These are phyloP conservation scores for Zoysia matrella DNA, from an alignment of 202 grass and related monocot genomes.

Conservation along the genomic window DNA sequence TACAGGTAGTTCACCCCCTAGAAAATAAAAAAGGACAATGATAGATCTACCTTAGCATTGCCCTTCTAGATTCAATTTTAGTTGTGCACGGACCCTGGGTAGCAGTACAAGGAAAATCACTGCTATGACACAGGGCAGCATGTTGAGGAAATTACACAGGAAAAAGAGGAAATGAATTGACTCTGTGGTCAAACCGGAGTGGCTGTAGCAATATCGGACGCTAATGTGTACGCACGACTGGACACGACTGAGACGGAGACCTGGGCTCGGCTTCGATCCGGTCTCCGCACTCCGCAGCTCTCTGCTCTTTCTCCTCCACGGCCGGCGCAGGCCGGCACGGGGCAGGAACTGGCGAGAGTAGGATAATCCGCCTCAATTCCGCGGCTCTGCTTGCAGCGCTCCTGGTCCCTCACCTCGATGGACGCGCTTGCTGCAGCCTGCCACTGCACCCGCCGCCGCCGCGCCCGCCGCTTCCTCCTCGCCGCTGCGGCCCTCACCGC, in stretches of 20 bases:
- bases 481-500: slow-evolving; percentile 39
- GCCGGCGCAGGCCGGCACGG: slow-evolving; percentile 1
- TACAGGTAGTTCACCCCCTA: no score
- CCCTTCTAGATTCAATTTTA: no score
- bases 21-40: no score
- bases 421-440: not conserved
- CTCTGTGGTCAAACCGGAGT: not conserved
- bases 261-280: not conserved
- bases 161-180: not conserved
- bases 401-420: slow-evolving; percentile 25
- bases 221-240: not conserved
- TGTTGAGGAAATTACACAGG: not conserved
- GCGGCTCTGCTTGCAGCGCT: not conserved
- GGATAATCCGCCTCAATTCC: slow-evolving; percentile 20
- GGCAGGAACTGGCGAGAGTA: not conserved
- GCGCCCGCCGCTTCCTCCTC: slow-evolving; percentile 41
- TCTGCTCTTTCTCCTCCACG: slow-evolving; percentile 8
- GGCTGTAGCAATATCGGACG: not conserved
- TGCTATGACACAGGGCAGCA: not conserved
- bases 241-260: not conserved
- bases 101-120: no score
- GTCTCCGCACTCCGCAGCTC: not conserved
- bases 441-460: slow-evolving; percentile 35
- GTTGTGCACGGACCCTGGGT: no score
- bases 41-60: no score